phyloP scores from a whole-genome alignment of 257 asterid genomes.

The Solanum lycopersicoides region DNA sequence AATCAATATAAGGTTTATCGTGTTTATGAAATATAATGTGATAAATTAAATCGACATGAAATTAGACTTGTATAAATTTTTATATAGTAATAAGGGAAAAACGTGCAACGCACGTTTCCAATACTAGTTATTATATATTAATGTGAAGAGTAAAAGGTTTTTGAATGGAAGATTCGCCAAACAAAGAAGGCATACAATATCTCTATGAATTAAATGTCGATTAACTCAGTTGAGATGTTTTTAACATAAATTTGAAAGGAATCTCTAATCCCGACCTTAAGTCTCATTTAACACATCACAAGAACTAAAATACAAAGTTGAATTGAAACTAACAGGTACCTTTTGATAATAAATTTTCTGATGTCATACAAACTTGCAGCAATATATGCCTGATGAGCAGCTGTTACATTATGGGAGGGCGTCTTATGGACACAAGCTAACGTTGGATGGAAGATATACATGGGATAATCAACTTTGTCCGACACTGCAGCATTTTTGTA shows the following conservation, averaged over 20 bases:
- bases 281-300: background rate
- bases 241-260: background rate
- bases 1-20: no score
- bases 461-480: background rate
- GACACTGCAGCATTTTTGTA: background rate
- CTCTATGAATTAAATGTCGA: background rate
- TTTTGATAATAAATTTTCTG: background rate
- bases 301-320: background rate
- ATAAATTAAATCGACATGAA: no score
- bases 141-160: background rate
- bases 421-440: background rate
- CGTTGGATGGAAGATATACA: background rate
- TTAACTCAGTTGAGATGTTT: background rate
- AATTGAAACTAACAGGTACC: background rate
- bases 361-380: background rate
- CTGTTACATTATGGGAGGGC: background rate
- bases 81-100: no score
- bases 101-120: no score
- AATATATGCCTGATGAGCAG: background rate
- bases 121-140: no score
- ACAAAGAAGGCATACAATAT: background rate
- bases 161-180: background rate
- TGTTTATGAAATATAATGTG: no score
- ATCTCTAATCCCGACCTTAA: background rate
- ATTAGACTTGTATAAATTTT: no score